Evolutionary conservation across 2,329 filamentous ascomycete species (phyloP), one percentile per base, ranked within the genome.

Genomic region (Escovopsis sp.): DNA sequence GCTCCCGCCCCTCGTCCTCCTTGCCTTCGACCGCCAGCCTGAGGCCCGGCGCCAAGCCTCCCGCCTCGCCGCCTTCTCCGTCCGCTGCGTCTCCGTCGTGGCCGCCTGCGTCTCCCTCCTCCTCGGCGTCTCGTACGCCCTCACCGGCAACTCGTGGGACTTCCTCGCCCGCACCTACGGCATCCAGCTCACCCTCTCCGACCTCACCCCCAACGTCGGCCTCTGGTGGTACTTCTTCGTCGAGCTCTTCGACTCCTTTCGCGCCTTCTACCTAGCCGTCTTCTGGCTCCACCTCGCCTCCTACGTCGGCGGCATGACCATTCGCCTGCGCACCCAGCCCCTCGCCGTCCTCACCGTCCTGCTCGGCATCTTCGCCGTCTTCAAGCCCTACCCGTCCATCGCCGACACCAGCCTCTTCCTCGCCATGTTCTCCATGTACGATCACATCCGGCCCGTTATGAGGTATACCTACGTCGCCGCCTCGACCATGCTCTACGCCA

Each of bases 211-310:
- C 11, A 98, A 96, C 45, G 81, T 92, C 21, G 90, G 90, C 2
- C 67, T 98, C 2, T 98, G 90, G 90, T 98, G 90, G 90, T 98
- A 98, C 60, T 98, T 98, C 61, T 96, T 98, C 54, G 93, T 92
- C 46, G 88, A 98, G 54, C 98, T 98, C 76, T 98, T 98, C 55
- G 90, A 98, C 60, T 88, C 87, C 1, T 98, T 98, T 68, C 74
- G 90, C 27, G 79, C 81, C 47, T 98, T 98, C 66, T 98, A 96
- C 67, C 72, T 98, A 3, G 90, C 83, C 36, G 87, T 98, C 33
- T 98, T 98, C 62, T 96, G 92, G 86, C 70, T 98, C 41, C 90
- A 98, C 53, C 74, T 96, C 39, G 76, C 81, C 1, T 80, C 82
- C 27, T 98, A 98, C 57, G 83, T 93, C 26, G 81, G 80, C 13